These are phyloP conservation scores for Eucalyptus pauciflora DNA, from an alignment of 345 rosid species.

Conservation along the genomic window DNA sequence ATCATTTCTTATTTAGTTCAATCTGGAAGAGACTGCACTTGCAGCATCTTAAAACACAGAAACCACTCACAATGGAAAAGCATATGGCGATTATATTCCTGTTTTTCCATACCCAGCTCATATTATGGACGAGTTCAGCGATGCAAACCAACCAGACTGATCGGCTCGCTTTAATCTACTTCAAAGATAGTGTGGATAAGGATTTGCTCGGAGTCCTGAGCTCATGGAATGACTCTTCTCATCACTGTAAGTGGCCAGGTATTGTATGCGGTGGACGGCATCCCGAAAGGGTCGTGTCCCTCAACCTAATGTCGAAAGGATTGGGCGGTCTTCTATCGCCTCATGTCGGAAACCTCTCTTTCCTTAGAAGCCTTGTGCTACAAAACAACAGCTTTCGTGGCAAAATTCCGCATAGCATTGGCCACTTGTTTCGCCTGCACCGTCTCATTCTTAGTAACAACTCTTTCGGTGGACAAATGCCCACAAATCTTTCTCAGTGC, in stretches of 20 bases:
- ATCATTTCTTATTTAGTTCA: accelerated
- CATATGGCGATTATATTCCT: not conserved
- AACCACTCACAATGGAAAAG: not conserved
- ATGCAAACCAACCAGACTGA: not conserved
- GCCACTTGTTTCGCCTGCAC: no score
- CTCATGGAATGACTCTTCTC: not conserved
- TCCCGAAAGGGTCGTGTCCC: not conserved
- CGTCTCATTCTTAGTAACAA: accelerated
- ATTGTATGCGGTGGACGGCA: not conserved
- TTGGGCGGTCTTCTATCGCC: not conserved
- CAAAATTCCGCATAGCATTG: no score
- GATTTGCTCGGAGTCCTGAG: not conserved
- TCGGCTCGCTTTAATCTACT: not conserved
- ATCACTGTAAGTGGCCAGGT: not conserved
- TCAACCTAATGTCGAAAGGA: not conserved
- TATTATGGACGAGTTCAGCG: not conserved
- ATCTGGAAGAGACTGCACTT: not conserved
- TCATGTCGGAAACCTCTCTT: not conserved
- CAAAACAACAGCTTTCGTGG: accelerated
- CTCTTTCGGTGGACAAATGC: accelerated
- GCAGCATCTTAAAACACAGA: no score
- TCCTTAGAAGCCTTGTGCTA: accelerated
- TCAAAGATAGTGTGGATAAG: not conserved
- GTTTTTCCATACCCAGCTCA: not conserved
- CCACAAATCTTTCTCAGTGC: no score